Evolutionary conservation across 495 filamentous ascomycete genomes (phyloP), one percentile per base, ranked within the genome.

Genomic region (Podospora australis): DNA sequence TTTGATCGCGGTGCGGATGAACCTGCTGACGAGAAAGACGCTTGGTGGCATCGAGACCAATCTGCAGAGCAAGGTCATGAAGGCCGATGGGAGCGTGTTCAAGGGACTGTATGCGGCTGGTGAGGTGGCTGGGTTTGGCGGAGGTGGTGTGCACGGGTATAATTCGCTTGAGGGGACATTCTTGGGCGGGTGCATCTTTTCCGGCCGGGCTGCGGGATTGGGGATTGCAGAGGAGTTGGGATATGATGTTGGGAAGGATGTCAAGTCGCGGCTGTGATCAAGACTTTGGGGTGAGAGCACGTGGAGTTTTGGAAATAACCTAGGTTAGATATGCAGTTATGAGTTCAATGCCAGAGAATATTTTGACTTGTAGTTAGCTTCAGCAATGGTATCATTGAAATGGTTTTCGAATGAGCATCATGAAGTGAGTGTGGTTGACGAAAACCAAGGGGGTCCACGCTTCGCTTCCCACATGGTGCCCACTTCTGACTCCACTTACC

Each of bases 41-140:
- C 66, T 78, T 2, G 74, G 74, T 21, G 74, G 74, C 0, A 62
- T 75, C n/a, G 72, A 78, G 65, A 78, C 74, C 14, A 69, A 78
- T 53, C 50, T 78, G 4, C 54, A 64, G 40, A 73, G 70, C 45
- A 66, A 73, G 13, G 74, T 72, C 2, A 66, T 77, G 63, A 56
- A 55, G 45, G 54, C 66, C 1, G 62, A 71, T 36, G 72, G 70
- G 9, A 63, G 55, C 23, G 36, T 55, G 20, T 78, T 77, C 45
- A 59, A 66, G 1, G 73, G 72, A 0, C 38, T 78, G 39, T 78
- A 76, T 36, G 73, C 74, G 0, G 73, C 71, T 1, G 74, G 74
- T n/a, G 74, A 78, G 58, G 71, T 63, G 13, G 72, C 74, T 6
- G 74, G 74, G 4, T 78, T 78, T 39, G 74, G 74, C 1, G 74